phyloP scores from a whole-genome alignment of 805 yeast genomes.

The Myxozyma nipponensis region DNA sequence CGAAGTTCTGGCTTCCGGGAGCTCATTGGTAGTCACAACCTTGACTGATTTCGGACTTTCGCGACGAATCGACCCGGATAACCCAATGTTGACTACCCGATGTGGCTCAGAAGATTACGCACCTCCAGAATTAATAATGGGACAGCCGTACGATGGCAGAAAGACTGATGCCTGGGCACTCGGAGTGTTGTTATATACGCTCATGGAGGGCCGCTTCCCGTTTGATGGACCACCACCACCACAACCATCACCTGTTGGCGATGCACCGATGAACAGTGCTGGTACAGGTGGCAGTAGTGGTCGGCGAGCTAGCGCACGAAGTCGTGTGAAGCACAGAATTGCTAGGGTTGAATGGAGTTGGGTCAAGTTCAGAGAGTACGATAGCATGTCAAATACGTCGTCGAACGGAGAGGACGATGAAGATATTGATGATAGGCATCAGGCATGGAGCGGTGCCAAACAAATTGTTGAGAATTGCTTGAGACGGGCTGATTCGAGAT shows the following conservation, averaged over 20 bases:
- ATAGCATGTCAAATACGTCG: slow-evolving; percentile 31
- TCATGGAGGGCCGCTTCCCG: slow-evolving; percentile 83
- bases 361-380: slow-evolving; percentile 46
- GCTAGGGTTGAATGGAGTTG: slow-evolving; percentile 93
- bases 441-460: slow-evolving; percentile 47
- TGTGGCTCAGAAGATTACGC: slow-evolving; percentile 98
- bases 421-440: slow-evolving; percentile 20
- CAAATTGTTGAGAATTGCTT: slow-evolving; percentile 50
- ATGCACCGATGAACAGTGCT: slow-evolving; percentile 35
- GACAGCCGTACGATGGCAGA: slow-evolving; percentile 85
- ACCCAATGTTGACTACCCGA: slow-evolving; percentile 71
- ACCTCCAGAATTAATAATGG: slow-evolving; percentile 89
- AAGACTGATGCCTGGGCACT: slow-evolving; percentile 92
- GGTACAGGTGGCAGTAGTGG: slow-evolving; percentile 34
- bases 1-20: slow-evolving; percentile 2
- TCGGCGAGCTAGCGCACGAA: slow-evolving; percentile 39
- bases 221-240: slow-evolving; percentile 71
- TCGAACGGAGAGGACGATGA: slow-evolving; percentile 24
- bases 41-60: slow-evolving; percentile 89
- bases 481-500: slow-evolving; percentile 47
- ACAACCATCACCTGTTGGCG: slow-evolving; percentile 6
- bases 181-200: slow-evolving; percentile 83
- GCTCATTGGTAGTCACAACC: slow-evolving; percentile 45
- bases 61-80: slow-evolving; percentile 55
- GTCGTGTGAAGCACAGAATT: slow-evolving; percentile 75